Base-by-base conservation (phyloP, 306 rosid species). In the Glycyrrhiza uralensis region DNA sequence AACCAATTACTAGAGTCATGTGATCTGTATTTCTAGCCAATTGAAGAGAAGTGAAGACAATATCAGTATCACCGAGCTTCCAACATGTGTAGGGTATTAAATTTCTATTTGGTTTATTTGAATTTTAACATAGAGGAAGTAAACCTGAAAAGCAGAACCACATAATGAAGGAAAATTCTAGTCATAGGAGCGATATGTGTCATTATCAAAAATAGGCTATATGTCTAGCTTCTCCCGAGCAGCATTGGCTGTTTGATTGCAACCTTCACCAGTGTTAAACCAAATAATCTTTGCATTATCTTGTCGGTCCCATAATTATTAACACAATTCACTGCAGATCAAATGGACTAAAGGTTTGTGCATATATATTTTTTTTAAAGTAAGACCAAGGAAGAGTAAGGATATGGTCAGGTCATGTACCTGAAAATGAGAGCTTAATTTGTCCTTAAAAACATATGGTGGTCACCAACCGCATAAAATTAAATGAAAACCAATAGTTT, bases 181-280 rank as follows among this genome's bases (percentile, higher is more conserved):
- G 22, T 14, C 19, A 41, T 47, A 49, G 41, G 44, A 29, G 28
- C 18, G 22, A 52, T 54, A 12, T 17, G 29, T 76, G 85, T 79
- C 78, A 57, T 66, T 47, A 13, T 84, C 83, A 60, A 2, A 59
- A 38, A 9, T 47, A 44, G 76, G 60, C 42, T 49, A 51, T 61
- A 22, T 69, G 80, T 50, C 10, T 64, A 52, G 80, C 50, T 64
- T 67, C 63, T 72, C 14, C 49, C 45, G 61, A 14, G 66, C 85
- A 79, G 68, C 10, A 74, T 52, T 49, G 49, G 82, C 58, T 84
- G 80, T 82, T 65, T 65, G 88, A 84, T 82, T 49, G 61, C 38
- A 84, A 84, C 85, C 23, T 36, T 24, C 68, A 70, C 59, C 80
- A n/a, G 76, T 75, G 75, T 38, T 19, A 66, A 66, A 64, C 76